Base-by-base conservation (phyloP, 345 rosid species). In the Gossypium raimondii region DNA sequence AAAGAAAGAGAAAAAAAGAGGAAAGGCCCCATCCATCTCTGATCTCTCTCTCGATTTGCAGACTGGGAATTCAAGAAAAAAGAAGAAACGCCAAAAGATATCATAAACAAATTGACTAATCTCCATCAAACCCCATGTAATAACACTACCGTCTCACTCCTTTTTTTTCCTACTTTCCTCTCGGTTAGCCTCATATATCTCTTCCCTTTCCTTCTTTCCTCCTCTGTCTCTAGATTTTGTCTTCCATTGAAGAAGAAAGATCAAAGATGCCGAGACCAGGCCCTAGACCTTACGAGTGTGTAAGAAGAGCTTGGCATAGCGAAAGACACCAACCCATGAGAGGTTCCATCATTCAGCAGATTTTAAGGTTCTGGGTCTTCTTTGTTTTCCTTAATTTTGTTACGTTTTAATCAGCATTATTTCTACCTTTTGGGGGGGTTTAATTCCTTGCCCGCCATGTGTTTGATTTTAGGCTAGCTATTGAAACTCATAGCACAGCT, bases 301-400 rank as follows among this genome's bases (percentile, higher is more conserved):
- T 93, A 34, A 86, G 87, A 80, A 85, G 97, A 83, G 93, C 94
- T 77, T 95, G 99, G 99, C 99, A 95, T 84, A 95, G 98, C 70
- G 99, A 93, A 41, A 87, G 97, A 66, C 98, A 91, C 84, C 93
- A 86, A 77, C 93, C 98, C 72, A 84, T 90, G 77, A 78, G 98
- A 77, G 99, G 97, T 75, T 90, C 96, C 52, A 84, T 91, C 77
- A 89, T 93, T 73, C 94, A 87, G 34, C 96, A 95, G 81, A 93
- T 95, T 85, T 95, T 93, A 85, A 93, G 97, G 98, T 94, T 80
- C 75, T 75, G 83, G 78, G 82, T 81, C 73, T 62, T 74, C 29
- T 34, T 45, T n/a, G 18, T 41, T 78, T 50, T 73, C 17, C 8
- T 67, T 51, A 18, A 63, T 62, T 16, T 52, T 17, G 57, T 71